Evolutionary conservation across 2,329 filamentous ascomycete species (phyloP), one percentile per base, ranked within the genome.

Genomic region (Fusarium mexicanum): DNA sequence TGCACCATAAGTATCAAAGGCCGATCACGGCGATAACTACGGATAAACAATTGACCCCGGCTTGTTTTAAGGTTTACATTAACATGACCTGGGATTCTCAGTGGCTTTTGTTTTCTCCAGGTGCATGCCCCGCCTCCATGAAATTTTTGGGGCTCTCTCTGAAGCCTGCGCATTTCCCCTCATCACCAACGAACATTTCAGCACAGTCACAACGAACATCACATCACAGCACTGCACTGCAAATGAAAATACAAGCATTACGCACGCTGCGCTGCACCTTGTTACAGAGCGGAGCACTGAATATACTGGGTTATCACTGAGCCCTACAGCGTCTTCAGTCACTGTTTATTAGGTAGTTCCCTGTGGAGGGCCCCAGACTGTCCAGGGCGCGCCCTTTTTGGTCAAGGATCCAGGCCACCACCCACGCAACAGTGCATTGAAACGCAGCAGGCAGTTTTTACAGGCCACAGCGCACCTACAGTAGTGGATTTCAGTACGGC

Each of bases 101-200:
- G 47, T n/a, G 46, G 48, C 18, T 53, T 47, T 33, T 24, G 29
- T 46, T 67, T 57, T 44, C 66, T 60, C 43, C 55, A 67, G 53
- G 46, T 50, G 40, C 48, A 47, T 59, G 59, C 66, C 67, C 67
- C 66, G 53, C 62, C 62, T 57, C 54, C 43, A 35, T 57, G 31
- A 31, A 61, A 35, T 48, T 62, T 64, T 63, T 41, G 62, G 51
- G 70, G 57, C 46, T 26, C 24, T 17, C 38, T 50, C 74, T 35
- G 48, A 24, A 71, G 74, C 74, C 79, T 80, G 77, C 77, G 78
- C 78, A 81, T 77, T 79, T 81, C 78, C 79, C 79, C 80, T 81
- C 79, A 79, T 79, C 77, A 79, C 77, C 76, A 68, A 77, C 76
- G 83, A 82, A 85, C 80, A 84, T 84, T 82, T 86, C 83, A 85